phyloP scores from a whole-genome alignment of 75 land plant genomes.

The Azolla pinnata region DNA sequence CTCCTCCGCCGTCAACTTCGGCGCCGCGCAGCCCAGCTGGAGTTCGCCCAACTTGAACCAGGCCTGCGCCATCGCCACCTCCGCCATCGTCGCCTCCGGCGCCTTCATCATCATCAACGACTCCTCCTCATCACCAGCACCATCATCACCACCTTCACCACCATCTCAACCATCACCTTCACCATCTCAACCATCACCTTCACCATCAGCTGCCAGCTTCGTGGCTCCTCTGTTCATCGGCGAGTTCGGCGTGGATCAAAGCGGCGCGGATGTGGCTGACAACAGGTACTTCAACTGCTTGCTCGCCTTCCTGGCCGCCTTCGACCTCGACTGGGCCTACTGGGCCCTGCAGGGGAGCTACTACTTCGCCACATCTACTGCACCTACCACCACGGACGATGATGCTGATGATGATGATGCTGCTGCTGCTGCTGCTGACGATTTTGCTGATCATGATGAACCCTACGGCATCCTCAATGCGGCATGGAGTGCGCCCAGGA shows the following conservation, averaged over 20 bases:
- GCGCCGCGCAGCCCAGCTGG: too few relatives aligned
- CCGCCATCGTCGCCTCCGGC: not conserved
- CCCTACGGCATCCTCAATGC: constrained; percentile 44
- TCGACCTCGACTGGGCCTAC: constrained; percentile 50
- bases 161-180: not conserved
- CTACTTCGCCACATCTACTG: too few relatives aligned
- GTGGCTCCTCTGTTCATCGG: constrained; percentile 27
- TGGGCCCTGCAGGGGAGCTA: constrained; percentile 54
- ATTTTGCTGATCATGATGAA: constrained; percentile 50
- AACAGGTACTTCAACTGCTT: constrained; percentile 33
- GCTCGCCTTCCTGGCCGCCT: constrained; percentile 19
- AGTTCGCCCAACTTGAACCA: constrained; percentile 62
- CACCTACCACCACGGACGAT: constrained; percentile 12
- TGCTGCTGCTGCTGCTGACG: too few relatives aligned
- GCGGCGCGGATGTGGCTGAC: constrained; percentile 14
- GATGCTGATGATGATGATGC: constrained; percentile 33
- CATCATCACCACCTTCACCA: not conserved
- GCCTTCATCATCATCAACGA: not conserved
- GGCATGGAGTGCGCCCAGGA: constrained; percentile 47
- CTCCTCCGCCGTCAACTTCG: constrained; percentile 39
- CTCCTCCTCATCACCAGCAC: not conserved
- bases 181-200: not conserved
- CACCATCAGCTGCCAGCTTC: not conserved
- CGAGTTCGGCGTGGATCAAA: constrained; percentile 40
- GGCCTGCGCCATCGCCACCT: constrained; percentile 39